Conservation (phyloP, 2,329 filamentous ascomycete species). For the Niveomyces coronatus region DNA sequence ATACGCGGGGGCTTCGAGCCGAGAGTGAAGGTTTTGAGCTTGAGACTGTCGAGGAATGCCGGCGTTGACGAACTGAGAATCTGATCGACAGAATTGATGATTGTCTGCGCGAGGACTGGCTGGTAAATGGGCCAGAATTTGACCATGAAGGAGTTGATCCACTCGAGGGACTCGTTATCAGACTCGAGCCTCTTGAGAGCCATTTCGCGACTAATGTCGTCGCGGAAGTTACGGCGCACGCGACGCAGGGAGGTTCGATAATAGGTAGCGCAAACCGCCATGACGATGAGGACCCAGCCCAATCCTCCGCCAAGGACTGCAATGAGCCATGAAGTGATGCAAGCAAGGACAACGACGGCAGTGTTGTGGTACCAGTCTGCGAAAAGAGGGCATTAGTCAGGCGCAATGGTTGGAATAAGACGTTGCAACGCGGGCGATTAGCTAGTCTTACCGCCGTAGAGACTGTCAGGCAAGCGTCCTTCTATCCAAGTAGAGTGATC, state of each 20-base stretch:
- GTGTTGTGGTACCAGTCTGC: slow-evolving; percentile 97
- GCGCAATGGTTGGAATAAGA: no score
- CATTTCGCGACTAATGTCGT: slow-evolving; percentile 85
- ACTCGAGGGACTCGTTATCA: slow-evolving; percentile 87
- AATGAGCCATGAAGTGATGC: slow-evolving; percentile 79
- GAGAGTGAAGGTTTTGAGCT: slow-evolving; percentile 86
- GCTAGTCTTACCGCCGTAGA: slow-evolving; percentile 72
- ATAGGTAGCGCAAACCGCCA: slow-evolving; percentile 87
- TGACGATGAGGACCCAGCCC: slow-evolving; percentile 86
- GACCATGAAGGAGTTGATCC: slow-evolving; percentile 97
- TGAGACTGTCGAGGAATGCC: slow-evolving; percentile 83
- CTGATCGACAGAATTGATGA: slow-evolving; percentile 91
- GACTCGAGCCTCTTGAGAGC: slow-evolving; percentile 79
- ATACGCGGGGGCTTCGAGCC: slow-evolving; percentile 91
- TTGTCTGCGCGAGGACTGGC: slow-evolving; percentile 81
- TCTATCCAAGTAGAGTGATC: slow-evolving; percentile 88
- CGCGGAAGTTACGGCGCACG: slow-evolving; percentile 88
- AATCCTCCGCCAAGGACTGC: slow-evolving; percentile 84
- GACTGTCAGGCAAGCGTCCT: slow-evolving; percentile 71
- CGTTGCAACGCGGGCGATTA: not conserved
- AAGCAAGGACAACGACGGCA: slow-evolving; percentile 87
- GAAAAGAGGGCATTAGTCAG: not conserved
- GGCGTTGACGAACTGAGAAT: slow-evolving; percentile 88
- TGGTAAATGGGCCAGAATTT: slow-evolving; percentile 99
- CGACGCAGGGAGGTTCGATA: slow-evolving; percentile 92